These are phyloP conservation scores for Diaporthe sp. DNA, from an alignment of 2,329 filamentous ascomycete species.

Conservation along the genomic window DNA sequence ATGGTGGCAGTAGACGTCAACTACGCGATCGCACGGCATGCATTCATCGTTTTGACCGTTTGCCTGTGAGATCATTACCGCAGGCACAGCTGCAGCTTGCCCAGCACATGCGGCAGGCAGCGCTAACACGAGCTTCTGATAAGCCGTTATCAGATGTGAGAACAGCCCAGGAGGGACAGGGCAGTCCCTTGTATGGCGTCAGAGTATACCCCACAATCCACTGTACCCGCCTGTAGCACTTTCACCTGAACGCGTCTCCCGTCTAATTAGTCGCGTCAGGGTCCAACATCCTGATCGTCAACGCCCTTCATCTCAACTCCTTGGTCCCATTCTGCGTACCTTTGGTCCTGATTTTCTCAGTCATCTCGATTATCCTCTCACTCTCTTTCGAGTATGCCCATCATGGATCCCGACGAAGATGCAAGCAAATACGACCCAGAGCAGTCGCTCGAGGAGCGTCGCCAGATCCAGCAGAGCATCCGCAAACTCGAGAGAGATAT, in stretches of 20 bases:
- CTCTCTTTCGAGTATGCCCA: neutral
- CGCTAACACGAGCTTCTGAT: neutral
- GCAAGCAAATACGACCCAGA: conserved; percentile 81
- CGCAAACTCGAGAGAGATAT: conserved; percentile 75
- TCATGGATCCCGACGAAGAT: conserved; percentile 45
- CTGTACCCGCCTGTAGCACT: conserved; percentile 9
- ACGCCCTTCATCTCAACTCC: neutral
- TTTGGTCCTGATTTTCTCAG: neutral
- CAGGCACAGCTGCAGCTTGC: neutral
- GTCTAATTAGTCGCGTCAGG: conserved; percentile 29
- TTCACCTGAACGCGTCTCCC: conserved; percentile 28
- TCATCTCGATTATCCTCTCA: neutral
- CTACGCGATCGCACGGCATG: neutral
- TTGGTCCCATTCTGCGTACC: neutral
- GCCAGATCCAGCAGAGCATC: conserved; percentile 76
- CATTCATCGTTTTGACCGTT: neutral
- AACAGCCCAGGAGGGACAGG: neutral
- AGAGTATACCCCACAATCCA: conserved; percentile 10
- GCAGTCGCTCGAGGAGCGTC: conserved; percentile 80
- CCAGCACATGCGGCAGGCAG: conserved; percentile 2
- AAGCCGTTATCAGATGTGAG: neutral
- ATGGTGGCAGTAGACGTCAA: neutral
- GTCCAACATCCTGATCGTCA: neutral
- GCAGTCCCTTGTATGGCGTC: neutral
- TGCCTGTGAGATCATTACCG: conserved; percentile 4